These are phyloP conservation scores for Trichoderma afroharzianum DNA, from an alignment of 2,329 filamentous ascomycete genomes.

Conservation along the genomic window DNA sequence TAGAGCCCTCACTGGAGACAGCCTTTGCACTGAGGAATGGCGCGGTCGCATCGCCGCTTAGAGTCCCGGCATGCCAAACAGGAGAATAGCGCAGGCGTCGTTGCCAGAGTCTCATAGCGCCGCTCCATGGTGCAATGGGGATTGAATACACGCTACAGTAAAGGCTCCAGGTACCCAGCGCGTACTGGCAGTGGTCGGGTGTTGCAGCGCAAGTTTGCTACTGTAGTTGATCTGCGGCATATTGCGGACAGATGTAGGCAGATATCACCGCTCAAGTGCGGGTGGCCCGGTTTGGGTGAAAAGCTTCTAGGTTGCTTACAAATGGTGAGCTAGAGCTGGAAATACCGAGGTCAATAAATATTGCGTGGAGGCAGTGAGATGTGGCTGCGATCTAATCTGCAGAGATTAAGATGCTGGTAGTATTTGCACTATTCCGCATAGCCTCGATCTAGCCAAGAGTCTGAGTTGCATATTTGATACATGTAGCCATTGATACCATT, in stretches of 20 bases:
- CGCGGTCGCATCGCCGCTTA: slow-evolving; percentile 17
- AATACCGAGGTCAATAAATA: neutral
- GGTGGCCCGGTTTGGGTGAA: neutral
- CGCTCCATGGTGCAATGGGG: neutral
- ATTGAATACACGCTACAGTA: neutral
- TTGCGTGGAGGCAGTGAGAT: neutral
- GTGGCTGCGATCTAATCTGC: neutral
- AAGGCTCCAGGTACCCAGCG: too few relatives aligned
- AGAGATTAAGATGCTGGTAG: neutral
- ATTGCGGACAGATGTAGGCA: neutral
- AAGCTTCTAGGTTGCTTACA: neutral
- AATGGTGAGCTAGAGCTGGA: neutral
- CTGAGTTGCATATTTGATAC: neutral
- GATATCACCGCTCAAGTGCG: slow-evolving; percentile 7
- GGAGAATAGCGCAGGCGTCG: neutral
- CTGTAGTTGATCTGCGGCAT: slow-evolving; percentile 4
- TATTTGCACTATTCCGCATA: neutral
- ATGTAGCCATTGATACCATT: neutral
- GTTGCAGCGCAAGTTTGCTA: neutral
- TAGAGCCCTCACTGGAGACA: slow-evolving; percentile 9
- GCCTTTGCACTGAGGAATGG: slow-evolving; percentile 16
- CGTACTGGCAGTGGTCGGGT: neutral
- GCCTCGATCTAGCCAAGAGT: neutral
- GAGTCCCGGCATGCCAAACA: slow-evolving; percentile 15
- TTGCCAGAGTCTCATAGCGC: slow-evolving; percentile 8